phyloP scores from a whole-genome alignment of 2,329 filamentous ascomycete genomes.

The Pyricularia pennisetigena region DNA sequence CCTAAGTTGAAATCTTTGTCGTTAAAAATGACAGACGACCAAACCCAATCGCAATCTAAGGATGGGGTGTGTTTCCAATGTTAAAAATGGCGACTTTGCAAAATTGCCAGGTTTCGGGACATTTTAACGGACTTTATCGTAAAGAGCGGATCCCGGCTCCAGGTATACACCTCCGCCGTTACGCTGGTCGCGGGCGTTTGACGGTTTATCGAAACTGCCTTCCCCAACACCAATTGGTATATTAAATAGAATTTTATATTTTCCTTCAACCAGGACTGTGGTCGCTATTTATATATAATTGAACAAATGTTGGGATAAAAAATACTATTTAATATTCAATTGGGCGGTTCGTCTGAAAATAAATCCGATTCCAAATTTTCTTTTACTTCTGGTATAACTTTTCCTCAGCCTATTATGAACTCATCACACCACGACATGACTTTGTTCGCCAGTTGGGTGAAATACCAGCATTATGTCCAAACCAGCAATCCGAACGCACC shows the following conservation, averaged over 20 bases:
- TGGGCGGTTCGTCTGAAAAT: background rate
- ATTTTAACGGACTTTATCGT: background rate
- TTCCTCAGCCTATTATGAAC: background rate
- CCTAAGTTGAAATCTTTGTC: no score
- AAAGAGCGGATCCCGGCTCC: background rate
- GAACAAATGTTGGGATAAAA: background rate
- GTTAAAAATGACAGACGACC: no score
- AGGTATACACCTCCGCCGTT: background rate
- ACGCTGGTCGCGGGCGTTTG: background rate
- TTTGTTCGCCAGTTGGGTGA: background rate
- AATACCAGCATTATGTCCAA: background rate
- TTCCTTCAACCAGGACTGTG: background rate
- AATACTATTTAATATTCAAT: background rate
- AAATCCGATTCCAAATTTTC: background rate
- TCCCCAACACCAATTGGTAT: background rate
- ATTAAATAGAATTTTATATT: background rate
- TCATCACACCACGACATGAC: background rate
- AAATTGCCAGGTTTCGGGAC: background rate
- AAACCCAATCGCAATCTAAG: background rate
- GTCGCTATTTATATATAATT: background rate
- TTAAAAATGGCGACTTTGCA: background rate
- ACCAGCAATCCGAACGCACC: background rate
- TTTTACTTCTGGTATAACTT: background rate
- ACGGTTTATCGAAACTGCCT: background rate
- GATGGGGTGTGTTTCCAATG: background rate